phyloP scores from a whole-genome alignment of 208 protist genomes.

The Trypanosoma boissoni region DNA sequence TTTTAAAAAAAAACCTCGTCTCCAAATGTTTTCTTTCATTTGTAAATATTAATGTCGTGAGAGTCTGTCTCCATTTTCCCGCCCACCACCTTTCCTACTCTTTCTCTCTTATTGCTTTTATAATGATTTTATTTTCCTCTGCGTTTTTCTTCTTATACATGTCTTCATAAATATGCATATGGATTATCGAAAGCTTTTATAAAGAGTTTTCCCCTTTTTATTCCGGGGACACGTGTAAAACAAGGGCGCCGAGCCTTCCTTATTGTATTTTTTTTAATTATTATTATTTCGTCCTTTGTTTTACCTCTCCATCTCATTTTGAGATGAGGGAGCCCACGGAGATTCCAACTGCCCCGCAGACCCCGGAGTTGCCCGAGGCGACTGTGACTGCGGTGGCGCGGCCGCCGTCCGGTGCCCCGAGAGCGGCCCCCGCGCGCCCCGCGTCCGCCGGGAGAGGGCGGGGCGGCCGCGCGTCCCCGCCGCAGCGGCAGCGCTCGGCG shows the following conservation, averaged over 20 bases:
- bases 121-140: too few relatives aligned
- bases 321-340: conserved; percentile 1
- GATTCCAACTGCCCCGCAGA: background rate
- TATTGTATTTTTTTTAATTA: conserved; percentile 2
- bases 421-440: background rate
- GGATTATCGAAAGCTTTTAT: too few relatives aligned
- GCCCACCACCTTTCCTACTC: too few relatives aligned
- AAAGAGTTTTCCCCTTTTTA: too few relatives aligned
- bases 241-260: too few relatives aligned
- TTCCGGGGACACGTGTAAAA: too few relatives aligned
- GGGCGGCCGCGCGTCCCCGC: too few relatives aligned
- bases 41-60: conserved; percentile 2
- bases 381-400: background rate
- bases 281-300: background rate
- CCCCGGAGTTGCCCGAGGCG: background rate
- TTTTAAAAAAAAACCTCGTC: background rate
- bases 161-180: too few relatives aligned
- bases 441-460: background rate
- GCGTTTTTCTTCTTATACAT: too few relatives aligned
- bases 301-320: conserved; percentile 1
- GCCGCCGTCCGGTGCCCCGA: background rate
- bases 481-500: background rate
- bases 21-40: background rate
- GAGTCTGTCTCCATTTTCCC: too few relatives aligned
- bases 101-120: too few relatives aligned